Conservation (phyloP, 129 eudicot species). For the Escallonia herrerae region DNA sequence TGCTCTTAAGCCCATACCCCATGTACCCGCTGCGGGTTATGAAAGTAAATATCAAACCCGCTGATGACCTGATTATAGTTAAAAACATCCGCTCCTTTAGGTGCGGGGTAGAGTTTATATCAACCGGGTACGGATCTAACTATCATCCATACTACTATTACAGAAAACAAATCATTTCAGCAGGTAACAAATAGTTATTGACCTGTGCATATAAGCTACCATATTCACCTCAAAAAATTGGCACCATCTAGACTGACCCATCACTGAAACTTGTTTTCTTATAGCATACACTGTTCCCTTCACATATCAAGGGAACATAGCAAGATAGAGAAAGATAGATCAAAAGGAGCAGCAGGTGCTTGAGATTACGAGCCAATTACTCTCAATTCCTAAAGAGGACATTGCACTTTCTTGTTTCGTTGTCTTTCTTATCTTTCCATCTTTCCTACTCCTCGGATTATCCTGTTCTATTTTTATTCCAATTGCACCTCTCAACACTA, state of each 20-base stretch:
- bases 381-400: slow-evolving; percentile 5
- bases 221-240: slow-evolving; percentile 2
- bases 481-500: slow-evolving; percentile 20
- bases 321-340: not conserved
- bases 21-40: too few species aligned
- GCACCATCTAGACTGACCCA: not conserved
- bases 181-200: not conserved
- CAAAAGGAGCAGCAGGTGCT: not conserved
- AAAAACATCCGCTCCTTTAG: too few species aligned
- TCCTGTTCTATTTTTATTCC: slow-evolving; percentile 8
- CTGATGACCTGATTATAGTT: too few species aligned
- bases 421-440: slow-evolving; percentile 18
- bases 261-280: not conserved
- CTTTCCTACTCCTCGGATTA: slow-evolving; percentile 10
- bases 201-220: not conserved
- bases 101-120: too few species aligned
- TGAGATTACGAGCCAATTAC: not conserved
- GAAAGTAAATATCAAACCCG: too few species aligned
- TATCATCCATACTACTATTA: too few species aligned
- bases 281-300: too few species aligned
- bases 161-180: not conserved
- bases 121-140: too few species aligned
- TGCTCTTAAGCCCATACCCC: too few species aligned
- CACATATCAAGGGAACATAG: too few species aligned
- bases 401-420: slow-evolving; percentile 18